A percentile compares a stretch with the other conserved stretches of the same genome.
phyloP scores from a whole-genome alignment of 768 basidiomycete genomes.

The Lactarius vividus region DNA sequence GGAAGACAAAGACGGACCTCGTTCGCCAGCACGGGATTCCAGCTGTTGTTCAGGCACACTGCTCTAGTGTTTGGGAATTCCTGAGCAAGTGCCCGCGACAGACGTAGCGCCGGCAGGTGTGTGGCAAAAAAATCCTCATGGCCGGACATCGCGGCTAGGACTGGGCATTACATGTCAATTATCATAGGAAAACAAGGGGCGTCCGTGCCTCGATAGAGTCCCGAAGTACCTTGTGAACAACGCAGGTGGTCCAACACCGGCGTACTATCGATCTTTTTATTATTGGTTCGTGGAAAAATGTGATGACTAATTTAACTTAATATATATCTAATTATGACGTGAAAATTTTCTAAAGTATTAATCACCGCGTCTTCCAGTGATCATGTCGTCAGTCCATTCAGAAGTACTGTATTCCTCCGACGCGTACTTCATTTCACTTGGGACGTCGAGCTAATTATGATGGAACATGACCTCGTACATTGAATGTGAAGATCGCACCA shows the following conservation, averaged over 20 bases:
- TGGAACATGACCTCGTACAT: background rate
- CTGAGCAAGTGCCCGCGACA: conserved; percentile 3
- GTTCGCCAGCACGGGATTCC: background rate
- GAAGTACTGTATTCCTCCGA: no score
- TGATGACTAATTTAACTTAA: background rate
- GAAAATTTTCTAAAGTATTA: no score
- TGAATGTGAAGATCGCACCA: background rate
- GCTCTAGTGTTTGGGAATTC: conserved; percentile 10
- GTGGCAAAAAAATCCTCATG: background rate
- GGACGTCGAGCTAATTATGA: background rate
- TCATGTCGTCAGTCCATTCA: background rate
- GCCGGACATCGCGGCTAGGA: background rate
- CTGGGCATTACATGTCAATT: background rate
- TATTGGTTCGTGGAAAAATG: background rate
- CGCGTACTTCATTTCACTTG: background rate
- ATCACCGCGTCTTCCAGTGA: no score
- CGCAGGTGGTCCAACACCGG: background rate
- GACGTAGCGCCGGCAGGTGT: conserved; percentile 7
- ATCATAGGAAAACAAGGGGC: background rate
- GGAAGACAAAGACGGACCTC: conserved; percentile 8
- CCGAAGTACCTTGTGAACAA: background rate
- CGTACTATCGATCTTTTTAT: no score
- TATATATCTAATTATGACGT: no score
- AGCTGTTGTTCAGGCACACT: background rate
- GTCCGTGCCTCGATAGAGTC: background rate